Evolutionary conservation across 805 yeast species (phyloP).

Genomic region (Ogataea saltuana): DNA sequence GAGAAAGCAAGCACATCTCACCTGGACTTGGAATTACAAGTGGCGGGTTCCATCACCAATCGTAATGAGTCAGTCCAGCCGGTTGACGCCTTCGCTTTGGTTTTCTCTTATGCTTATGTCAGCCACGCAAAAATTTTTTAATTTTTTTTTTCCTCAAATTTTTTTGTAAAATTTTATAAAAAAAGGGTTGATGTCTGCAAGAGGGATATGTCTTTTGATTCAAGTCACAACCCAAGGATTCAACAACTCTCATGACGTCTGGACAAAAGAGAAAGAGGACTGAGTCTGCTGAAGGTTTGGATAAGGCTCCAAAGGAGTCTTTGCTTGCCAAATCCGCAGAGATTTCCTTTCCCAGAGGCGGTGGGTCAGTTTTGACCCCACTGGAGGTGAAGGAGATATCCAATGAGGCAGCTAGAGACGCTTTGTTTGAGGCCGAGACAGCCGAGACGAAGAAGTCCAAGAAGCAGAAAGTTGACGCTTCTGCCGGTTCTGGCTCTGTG

Average conservation of each 20-base stretch:
- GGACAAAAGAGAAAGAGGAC: slow-evolving; percentile 50
- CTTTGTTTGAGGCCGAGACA: slow-evolving; percentile 53
- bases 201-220: no score
- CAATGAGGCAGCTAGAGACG: slow-evolving; percentile 89
- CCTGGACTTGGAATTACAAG: no score
- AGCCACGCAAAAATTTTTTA: no score
- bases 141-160: no score
- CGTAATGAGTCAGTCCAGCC: no score
- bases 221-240: no score
- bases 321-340: slow-evolving; percentile 40
- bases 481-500: slow-evolving; percentile 35
- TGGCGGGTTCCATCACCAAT: no score
- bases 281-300: slow-evolving; percentile 33
- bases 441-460: slow-evolving; percentile 31
- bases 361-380: slow-evolving; percentile 81
- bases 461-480: slow-evolving; percentile 30
- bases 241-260: slow-evolving; percentile 4
- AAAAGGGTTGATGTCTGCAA: no score
- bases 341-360: slow-evolving; percentile 92
- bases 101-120: no score
- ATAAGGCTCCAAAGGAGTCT: slow-evolving; percentile 26
- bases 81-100: no score
- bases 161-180: no score
- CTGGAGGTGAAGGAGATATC: slow-evolving; percentile 90
- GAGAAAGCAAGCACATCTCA: no score